These are phyloP conservation scores for Globisporangium radiosum DNA, from an alignment of 352 stramenopile species.

Conservation along the genomic window DNA sequence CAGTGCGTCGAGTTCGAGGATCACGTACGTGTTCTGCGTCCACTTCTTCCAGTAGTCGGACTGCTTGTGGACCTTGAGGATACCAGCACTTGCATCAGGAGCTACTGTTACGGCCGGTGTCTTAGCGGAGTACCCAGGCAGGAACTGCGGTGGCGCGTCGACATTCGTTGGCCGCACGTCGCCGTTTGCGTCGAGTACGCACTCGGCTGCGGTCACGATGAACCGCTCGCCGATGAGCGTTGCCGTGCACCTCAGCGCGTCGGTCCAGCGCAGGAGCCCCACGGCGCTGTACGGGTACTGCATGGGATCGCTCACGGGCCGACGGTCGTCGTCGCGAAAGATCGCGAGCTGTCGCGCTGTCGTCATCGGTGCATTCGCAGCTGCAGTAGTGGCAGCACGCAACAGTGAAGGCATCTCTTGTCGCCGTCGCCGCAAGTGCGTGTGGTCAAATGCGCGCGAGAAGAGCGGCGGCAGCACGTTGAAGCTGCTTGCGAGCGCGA, in stretches of 20 bases:
- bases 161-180: constrained; percentile 17
- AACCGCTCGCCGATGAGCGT: constrained; percentile 44
- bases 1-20: constrained; percentile 47
- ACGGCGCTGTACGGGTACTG: constrained; percentile 48
- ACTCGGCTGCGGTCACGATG: constrained; percentile 51
- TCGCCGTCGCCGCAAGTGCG: background rate
- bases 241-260: constrained; percentile 37
- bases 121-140: constrained; percentile 13
- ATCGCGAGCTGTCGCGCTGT: constrained; percentile 26
- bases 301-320: constrained; percentile 24
- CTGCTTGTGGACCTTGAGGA: constrained; percentile 51
- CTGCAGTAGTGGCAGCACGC: background rate
- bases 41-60: constrained; percentile 61
- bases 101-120: background rate
- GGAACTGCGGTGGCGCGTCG: constrained; percentile 20
- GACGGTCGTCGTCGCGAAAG: constrained; percentile 37
- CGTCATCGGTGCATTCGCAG: background rate
- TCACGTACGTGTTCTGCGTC: constrained; percentile 51
- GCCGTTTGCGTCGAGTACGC: constrained; percentile 32
- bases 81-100: background rate
- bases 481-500: background rate
- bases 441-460: background rate
- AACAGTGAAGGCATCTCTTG: background rate
- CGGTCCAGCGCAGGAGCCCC: constrained; percentile 44
- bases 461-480: background rate